These are phyloP conservation scores for Bryoglossum gracile DNA, from an alignment of 495 filamentous ascomycete genomes.

Conservation along the genomic window DNA sequence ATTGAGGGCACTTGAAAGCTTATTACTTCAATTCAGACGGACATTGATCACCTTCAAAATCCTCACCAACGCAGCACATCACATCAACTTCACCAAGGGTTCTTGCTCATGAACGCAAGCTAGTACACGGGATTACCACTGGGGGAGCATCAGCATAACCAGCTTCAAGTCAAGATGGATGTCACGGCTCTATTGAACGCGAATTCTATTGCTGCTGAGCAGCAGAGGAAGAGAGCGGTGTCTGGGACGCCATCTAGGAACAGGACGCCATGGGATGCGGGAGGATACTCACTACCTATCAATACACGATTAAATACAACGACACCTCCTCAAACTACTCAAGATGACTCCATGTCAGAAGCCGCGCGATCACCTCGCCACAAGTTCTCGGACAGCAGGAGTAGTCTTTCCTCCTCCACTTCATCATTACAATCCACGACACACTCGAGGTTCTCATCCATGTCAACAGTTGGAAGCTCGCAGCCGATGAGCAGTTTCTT, in stretches of 20 bases:
- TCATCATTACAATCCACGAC: slow-evolving; percentile 21
- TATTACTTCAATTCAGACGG: slow-evolving; percentile 9
- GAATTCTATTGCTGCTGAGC: slow-evolving; percentile 17
- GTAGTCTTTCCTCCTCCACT: slow-evolving; percentile 24
- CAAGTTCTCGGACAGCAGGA: slow-evolving; percentile 23
- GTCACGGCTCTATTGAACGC: slow-evolving; percentile 24
- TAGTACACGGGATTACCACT: neutral
- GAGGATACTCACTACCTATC: slow-evolving; percentile 24
- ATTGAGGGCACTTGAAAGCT: slow-evolving; percentile 4
- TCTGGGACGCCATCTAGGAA: slow-evolving; percentile 27
- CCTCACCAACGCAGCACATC: too few relatives aligned
- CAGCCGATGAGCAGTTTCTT: slow-evolving; percentile 9
- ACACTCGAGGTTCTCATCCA: slow-evolving; percentile 24
- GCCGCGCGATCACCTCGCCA: slow-evolving; percentile 14
- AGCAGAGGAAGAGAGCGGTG: slow-evolving; percentile 12
- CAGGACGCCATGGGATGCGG: slow-evolving; percentile 41
- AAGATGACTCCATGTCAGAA: slow-evolving; percentile 11
- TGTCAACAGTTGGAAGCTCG: slow-evolving; percentile 20
- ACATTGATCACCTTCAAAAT: neutral
- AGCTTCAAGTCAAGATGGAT: slow-evolving; percentile 20
- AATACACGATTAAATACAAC: slow-evolving; percentile 9
- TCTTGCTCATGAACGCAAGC: slow-evolving; percentile 1
- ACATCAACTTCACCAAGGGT: neutral
- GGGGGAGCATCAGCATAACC: neutral
- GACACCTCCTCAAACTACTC: slow-evolving; percentile 2